Evolutionary conservation across 2,329 filamentous ascomycete genomes (phyloP).

Genomic region (Talaromyces pinophilus): DNA sequence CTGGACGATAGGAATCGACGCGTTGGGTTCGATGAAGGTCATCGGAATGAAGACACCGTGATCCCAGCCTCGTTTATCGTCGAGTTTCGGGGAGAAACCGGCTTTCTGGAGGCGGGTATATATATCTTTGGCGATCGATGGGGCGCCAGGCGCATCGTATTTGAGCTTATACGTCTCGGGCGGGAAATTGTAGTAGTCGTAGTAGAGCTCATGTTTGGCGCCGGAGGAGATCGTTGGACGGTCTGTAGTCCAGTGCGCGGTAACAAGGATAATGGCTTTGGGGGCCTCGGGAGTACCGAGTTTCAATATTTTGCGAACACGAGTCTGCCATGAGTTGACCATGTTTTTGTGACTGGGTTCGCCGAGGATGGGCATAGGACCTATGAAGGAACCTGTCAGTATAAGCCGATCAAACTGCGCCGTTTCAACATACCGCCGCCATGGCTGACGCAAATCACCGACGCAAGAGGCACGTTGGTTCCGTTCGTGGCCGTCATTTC

Average conservation of each 20-base stretch:
- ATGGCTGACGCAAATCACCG: conserved; percentile 20
- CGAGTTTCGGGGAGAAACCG: conserved; percentile 18
- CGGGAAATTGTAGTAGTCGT: conserved; percentile 24
- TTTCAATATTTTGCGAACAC: conserved; percentile 18
- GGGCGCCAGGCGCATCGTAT: conserved; percentile 21
- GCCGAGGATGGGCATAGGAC: conserved; percentile 22
- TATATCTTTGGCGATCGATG: conserved; percentile 20
- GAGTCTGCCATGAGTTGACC: conserved; percentile 22
- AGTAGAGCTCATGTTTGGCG: conserved; percentile 21
- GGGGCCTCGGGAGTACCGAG: conserved; percentile 17
- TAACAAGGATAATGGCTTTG: conserved; percentile 24
- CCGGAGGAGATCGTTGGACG: conserved; percentile 21
- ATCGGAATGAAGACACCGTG: conserved; percentile 24
- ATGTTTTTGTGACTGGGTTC: conserved; percentile 19
- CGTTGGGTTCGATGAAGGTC: conserved; percentile 18
- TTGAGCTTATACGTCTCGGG: conserved; percentile 23
- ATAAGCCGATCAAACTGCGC: background rate
- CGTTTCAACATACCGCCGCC: conserved; percentile 17
- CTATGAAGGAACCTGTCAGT: conserved; percentile 2
- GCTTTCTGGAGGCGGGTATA: conserved; percentile 17
- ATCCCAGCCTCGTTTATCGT: conserved; percentile 22
- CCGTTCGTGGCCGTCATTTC: conserved; percentile 8
- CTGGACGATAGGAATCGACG: conserved; percentile 21
- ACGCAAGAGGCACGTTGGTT: conserved; percentile 1
- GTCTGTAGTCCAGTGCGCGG: conserved; percentile 23